These are phyloP conservation scores for Articulospora tetracladia DNA, from an alignment of 495 filamentous ascomycete genomes.

Conservation along the genomic window DNA sequence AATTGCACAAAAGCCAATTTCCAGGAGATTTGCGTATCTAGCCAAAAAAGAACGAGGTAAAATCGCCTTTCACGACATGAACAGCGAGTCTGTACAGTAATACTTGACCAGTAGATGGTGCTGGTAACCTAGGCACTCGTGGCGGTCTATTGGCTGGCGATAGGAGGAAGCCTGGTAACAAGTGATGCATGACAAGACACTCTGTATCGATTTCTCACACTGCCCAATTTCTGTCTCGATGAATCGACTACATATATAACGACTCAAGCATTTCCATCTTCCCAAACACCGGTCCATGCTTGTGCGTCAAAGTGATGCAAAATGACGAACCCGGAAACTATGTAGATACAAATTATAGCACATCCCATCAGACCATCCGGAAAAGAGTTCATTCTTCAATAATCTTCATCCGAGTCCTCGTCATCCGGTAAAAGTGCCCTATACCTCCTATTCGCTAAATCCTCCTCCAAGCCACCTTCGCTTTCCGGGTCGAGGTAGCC, in stretches of 20 bases:
- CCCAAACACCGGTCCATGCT: not conserved
- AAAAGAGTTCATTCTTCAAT: slow-evolving; percentile 3
- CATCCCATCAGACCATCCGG: not conserved
- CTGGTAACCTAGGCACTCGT: no score
- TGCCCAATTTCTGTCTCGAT: no score
- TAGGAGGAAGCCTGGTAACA: no score
- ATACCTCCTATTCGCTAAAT: slow-evolving; percentile 53
- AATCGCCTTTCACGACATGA: no score
- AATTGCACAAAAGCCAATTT: no score
- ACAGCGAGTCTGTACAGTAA: no score
- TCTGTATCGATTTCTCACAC: no score
- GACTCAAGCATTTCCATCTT: not conserved
- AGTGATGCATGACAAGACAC: no score
- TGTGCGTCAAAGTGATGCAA: not conserved
- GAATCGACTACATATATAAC: not conserved
- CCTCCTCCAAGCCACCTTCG: slow-evolving; percentile 75
- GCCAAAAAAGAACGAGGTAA: no score
- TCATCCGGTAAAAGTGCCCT: slow-evolving; percentile 39
- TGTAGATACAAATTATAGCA: not conserved
- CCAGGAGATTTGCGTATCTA: no score
- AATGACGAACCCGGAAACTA: not conserved
- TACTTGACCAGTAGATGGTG: no score
- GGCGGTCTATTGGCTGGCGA: no score
- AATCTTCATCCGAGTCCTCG: slow-evolving; percentile 29
- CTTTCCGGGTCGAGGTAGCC: slow-evolving; percentile 84